Base-by-base conservation (phyloP, 352 stramenopile genomes). In the Phytophthora sansomeana region DNA sequence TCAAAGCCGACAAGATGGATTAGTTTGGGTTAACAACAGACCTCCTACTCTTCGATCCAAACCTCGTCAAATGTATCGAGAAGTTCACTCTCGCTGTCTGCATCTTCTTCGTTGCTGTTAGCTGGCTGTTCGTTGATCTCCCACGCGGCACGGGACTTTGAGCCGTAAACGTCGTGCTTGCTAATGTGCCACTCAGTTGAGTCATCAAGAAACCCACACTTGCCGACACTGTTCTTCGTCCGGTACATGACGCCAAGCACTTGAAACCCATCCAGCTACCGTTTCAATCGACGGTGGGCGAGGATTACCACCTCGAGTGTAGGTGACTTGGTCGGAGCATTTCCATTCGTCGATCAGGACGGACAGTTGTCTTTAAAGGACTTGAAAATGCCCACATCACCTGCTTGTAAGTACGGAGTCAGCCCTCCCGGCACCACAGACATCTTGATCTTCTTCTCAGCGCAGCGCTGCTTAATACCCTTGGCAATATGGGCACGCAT, bases 291-390 rank as follows among this genome's bases (percentile, higher is more conserved):
- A 32, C 11, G 33, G 51, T 10, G 19, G 39, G 8, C 44, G 21
- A 0, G 33, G 51, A 24, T 68, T 68, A 2, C 51, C 50, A 28
- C 38, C 21, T 19, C 35, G 17, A 17, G 59, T 56, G 33, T 50
- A 49, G 19, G 19, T 42, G 3, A 72, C 63, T 41, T 61, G 30
- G n/a, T 69, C 61, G 5, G 41, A 63, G 3, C 30, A 2, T 29
- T 69, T 69, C 60, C 29, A 69, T 17, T 48, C 39, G 17, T 51
- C 30, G 11, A 56, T 56, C 2, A 44, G 3, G 14, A 39, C 33
- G 8, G 33, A 5, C 32, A 36, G 33, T 39, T 5, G n/a, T 39
- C 33, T 13, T 39, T 39, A 16, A 39, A 39, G 4, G 11, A 39
- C 33, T 39, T 39, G 33, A 39, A 39, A 13, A 39, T 39, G 4